Evolutionary conservation across 2,329 filamentous ascomycete genomes (phyloP).

Genomic region (Trichoderma sp.): DNA sequence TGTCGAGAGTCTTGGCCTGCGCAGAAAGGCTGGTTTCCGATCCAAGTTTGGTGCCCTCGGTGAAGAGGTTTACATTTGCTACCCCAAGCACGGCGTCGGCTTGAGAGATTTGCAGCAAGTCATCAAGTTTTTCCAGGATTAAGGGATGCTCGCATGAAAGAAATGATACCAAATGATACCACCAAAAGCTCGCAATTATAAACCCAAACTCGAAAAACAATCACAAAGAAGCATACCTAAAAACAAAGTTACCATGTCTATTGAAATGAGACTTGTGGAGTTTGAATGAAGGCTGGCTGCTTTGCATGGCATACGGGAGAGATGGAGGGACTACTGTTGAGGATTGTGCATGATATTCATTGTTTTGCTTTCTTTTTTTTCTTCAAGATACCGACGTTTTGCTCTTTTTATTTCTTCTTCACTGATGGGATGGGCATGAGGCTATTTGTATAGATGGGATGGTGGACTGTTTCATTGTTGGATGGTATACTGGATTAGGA

Average conservation of each 20-base stretch:
- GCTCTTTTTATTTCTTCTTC: background rate
- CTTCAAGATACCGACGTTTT: conserved; percentile 7
- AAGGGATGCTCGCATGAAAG: background rate
- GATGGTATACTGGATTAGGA: background rate
- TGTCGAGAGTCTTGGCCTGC: conserved; percentile 76
- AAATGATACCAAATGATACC: conserved; percentile 4
- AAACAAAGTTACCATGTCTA: background rate
- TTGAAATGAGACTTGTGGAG: background rate
- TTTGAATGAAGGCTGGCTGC: background rate
- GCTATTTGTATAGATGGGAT: conserved; percentile 1
- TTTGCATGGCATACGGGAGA: background rate
- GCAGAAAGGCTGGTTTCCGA: conserved; percentile 83
- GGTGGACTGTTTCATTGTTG: background rate
- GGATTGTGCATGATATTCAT: background rate
- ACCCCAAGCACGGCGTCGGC: conserved; percentile 81
- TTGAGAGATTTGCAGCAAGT: conserved; percentile 81
- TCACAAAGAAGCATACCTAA: background rate
- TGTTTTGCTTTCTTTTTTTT: background rate
- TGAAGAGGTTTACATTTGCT: conserved; percentile 85
- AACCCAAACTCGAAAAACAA: background rate
- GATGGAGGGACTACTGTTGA: background rate
- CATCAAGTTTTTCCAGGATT: conserved; percentile 84
- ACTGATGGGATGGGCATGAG: conserved; percentile 10
- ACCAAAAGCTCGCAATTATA: background rate
- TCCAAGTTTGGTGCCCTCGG: conserved; percentile 85